phyloP scores from a whole-genome alignment of 805 yeast species.

The Saturnispora sanitii region DNA sequence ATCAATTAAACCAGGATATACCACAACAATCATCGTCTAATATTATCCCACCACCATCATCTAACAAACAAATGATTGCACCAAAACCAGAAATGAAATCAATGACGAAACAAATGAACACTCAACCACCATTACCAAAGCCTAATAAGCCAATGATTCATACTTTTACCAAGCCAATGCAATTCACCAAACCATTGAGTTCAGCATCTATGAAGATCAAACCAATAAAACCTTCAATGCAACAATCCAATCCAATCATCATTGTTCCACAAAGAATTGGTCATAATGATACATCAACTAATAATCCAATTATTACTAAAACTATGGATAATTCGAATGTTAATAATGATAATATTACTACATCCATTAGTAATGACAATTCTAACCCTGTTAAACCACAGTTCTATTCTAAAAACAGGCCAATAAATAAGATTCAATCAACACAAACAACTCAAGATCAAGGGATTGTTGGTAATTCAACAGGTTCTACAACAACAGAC shows the following conservation, averaged over 20 bases:
- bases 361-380: not conserved
- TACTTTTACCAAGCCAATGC: slow-evolving; percentile 11
- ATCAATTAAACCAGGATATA: too few species aligned
- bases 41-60: not conserved
- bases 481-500: not conserved
- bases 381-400: slow-evolving; percentile 2
- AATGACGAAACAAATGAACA: not conserved
- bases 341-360: not conserved
- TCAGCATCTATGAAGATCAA: slow-evolving; percentile 7
- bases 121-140: slow-evolving; percentile 9
- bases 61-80: slow-evolving; percentile 2
- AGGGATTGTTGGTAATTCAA: slow-evolving; percentile 1
- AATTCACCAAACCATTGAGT: slow-evolving; percentile 7
- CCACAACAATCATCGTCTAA: slow-evolving; percentile 1
- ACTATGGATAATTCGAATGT: not conserved
- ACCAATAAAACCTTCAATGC: slow-evolving; percentile 5
- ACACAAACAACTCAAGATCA: not conserved
- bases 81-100: slow-evolving; percentile 1
- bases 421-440: not conserved
- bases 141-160: slow-evolving; percentile 12
- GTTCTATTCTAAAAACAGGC: slow-evolving; percentile 7
- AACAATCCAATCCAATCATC: too few species aligned
- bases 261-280: too few species aligned
- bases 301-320: too few species aligned
- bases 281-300: too few species aligned